phyloP scores from a whole-genome alignment of 164 flowering plant genomes.

The Vitis amurensis region DNA sequence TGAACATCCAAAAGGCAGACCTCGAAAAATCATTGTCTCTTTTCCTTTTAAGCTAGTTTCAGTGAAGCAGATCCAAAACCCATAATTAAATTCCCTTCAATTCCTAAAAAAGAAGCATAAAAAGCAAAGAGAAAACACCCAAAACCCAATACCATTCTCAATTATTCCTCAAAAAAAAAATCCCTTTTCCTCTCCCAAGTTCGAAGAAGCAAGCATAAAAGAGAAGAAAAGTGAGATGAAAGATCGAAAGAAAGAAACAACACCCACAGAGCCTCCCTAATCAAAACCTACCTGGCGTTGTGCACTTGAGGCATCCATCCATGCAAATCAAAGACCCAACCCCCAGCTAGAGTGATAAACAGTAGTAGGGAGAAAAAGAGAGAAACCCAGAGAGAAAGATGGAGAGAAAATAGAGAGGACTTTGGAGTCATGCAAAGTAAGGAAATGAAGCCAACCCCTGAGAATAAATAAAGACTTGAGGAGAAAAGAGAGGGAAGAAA shows the following conservation, averaged over 20 bases:
- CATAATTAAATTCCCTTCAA: no score
- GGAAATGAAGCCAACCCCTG: slow-evolving; percentile 9
- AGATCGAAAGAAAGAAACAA: not conserved
- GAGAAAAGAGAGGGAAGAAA: not conserved
- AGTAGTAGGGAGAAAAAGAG: not conserved
- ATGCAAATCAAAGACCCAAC: slow-evolving; percentile 18
- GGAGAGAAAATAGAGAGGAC: not conserved
- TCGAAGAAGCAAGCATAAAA: not conserved
- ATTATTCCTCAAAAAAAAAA: no score
- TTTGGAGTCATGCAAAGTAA: slow-evolving; percentile 27
- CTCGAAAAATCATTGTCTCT: no score
- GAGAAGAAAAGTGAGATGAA: not conserved
- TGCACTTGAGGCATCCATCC: slow-evolving; percentile 51
- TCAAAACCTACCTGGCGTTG: slow-evolving; percentile 41
- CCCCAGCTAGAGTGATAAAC: not conserved
- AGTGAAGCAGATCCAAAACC: no score
- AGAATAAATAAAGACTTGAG: slow-evolving; percentile 19
- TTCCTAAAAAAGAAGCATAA: no score
- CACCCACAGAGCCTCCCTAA: not conserved
- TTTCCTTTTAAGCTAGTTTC: no score
- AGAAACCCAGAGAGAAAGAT: slow-evolving; percentile 1
- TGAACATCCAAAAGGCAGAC: no score
- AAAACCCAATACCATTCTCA: no score
- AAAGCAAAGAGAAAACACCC: no score
- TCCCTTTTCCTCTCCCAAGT: no score